A percentile compares a stretch with the other conserved stretches of the same genome.
Conservation (phyloP, 176 grass and related monocot species). For the Elymus sibiricus region DNA sequence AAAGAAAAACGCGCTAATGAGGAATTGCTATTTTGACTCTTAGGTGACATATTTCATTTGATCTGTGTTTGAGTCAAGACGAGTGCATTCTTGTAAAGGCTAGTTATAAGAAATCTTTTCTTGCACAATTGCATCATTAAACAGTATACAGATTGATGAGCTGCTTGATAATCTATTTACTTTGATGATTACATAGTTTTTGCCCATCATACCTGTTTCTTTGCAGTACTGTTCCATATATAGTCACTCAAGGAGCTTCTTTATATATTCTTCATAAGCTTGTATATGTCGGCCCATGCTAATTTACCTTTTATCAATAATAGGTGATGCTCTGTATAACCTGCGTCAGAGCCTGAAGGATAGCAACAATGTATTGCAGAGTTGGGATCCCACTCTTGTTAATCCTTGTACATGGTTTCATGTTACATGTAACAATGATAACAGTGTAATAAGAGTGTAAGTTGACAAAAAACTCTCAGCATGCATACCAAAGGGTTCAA, state of each 20-base stretch:
- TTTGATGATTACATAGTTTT: background rate
- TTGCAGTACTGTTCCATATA: background rate
- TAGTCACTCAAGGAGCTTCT: background rate
- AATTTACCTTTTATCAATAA: background rate
- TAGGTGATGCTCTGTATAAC: constrained; percentile 70
- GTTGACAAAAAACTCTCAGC: background rate
- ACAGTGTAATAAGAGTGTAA: constrained; percentile 80
- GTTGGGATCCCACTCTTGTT: constrained; percentile 72
- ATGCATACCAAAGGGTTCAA: background rate
- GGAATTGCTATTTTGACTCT: constrained; percentile 18
- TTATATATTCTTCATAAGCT: background rate
- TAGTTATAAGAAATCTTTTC: background rate
- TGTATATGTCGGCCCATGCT: background rate
- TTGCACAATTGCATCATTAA: background rate
- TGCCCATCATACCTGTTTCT: background rate
- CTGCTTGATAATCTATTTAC: background rate
- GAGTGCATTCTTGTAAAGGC: background rate
- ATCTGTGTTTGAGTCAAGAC: background rate
- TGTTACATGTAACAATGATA: constrained; percentile 67
- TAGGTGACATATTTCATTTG: background rate
- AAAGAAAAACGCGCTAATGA: background rate
- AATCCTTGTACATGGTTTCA: constrained; percentile 89
- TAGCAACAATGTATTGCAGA: constrained; percentile 58
- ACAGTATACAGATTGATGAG: constrained; percentile 3
- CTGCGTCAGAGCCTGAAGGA: constrained; percentile 62